Evolutionary conservation across 169 alveolate genomes (phyloP).

Genomic region (Plasmodium inui): DNA sequence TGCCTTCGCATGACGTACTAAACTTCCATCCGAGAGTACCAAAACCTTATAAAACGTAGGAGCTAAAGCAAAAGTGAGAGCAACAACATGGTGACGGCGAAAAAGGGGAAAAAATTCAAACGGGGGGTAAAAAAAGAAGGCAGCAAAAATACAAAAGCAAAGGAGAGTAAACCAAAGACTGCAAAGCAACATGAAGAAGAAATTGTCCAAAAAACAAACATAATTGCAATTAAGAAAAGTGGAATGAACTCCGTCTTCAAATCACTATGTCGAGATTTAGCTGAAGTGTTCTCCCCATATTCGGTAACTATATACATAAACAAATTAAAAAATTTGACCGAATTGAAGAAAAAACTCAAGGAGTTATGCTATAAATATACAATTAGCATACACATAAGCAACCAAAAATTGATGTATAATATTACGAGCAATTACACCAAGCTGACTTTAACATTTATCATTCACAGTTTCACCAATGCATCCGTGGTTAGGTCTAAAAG

Average conservation of each 20-base stretch:
- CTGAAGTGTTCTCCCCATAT: conserved; percentile 45
- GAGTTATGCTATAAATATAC: conserved; percentile 58
- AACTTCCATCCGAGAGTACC: background rate
- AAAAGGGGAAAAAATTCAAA: background rate
- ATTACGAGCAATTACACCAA: conserved; percentile 62
- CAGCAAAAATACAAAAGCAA: background rate
- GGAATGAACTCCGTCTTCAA: conserved; percentile 49
- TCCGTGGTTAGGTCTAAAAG: conserved; percentile 11
- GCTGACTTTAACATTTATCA: conserved; percentile 49
- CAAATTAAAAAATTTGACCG: conserved; percentile 22
- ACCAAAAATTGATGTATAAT: conserved; percentile 27
- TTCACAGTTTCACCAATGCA: conserved; percentile 40
- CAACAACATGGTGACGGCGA: background rate
- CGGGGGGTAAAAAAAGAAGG: conserved; percentile 1
- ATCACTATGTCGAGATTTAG: conserved; percentile 29
- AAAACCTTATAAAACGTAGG: background rate
- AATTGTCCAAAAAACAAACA: conserved; percentile 45
- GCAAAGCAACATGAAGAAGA: conserved; percentile 29
- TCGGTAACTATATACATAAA: conserved; percentile 22
- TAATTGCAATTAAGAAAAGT: conserved; percentile 40
- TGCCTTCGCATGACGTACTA: background rate
- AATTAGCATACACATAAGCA: conserved; percentile 27
- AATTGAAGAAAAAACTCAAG: conserved; percentile 57
- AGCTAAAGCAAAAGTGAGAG: background rate
- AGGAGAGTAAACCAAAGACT: background rate